Percentiles rank a stretch among this genome's conserved stretches.
phyloP scores from a whole-genome alignment of 208 protist genomes.

The Vickermania ingenoplastis region DNA sequence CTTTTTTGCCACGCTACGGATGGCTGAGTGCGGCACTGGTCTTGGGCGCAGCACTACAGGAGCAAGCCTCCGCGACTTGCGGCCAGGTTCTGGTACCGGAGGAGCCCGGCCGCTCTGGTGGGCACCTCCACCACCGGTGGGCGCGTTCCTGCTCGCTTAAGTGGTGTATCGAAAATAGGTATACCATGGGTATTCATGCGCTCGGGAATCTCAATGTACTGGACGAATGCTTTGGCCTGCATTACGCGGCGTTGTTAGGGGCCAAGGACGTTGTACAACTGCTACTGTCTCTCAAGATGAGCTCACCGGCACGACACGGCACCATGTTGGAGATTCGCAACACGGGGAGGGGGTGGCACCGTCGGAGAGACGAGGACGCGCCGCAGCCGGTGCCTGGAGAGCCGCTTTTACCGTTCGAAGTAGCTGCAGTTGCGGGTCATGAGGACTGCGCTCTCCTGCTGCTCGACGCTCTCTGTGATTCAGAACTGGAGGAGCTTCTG shows the following conservation, averaged over 20 bases:
- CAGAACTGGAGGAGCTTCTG: neutral
- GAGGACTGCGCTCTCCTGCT: conserved; percentile 38
- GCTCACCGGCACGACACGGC: conserved; percentile 34
- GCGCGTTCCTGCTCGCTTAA: conserved; percentile 14
- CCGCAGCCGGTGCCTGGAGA: too few species aligned
- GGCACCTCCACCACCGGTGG: conserved; percentile 8
- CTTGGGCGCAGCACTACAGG: conserved; percentile 29
- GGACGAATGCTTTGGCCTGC: conserved; percentile 56
- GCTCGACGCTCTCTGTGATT: conserved; percentile 7
- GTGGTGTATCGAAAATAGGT: conserved; percentile 60
- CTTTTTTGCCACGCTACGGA: conserved; percentile 37
- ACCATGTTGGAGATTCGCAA: too few species aligned
- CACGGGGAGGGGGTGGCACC: too few species aligned
- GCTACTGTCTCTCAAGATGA: conserved; percentile 64
- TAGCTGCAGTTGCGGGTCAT: conserved; percentile 35
- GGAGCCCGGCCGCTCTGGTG: too few species aligned
- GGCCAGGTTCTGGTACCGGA: conserved; percentile 9
- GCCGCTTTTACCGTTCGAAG: conserved; percentile 49
- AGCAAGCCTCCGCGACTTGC: conserved; percentile 15
- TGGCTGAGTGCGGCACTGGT: conserved; percentile 51
- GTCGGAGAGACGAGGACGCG: too few species aligned
- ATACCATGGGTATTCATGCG: conserved; percentile 61
- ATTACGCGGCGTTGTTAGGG: conserved; percentile 45
- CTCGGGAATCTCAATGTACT: conserved; percentile 66
- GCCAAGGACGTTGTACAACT: conserved; percentile 40